Base-by-base conservation (phyloP, 106 monocot species). In the Allium sativum region DNA sequence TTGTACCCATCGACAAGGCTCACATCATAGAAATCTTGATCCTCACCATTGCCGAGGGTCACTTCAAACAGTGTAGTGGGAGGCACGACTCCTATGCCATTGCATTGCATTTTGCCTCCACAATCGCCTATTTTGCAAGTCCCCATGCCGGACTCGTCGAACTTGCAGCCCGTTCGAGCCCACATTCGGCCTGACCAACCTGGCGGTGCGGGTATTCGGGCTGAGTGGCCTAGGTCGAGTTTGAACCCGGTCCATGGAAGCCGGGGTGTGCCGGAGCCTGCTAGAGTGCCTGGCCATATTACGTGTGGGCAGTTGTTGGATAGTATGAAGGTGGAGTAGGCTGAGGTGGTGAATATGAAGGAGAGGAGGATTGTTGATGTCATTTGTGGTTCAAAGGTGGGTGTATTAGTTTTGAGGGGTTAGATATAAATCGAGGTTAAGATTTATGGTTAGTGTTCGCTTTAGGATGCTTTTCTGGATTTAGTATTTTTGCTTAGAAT, bases 171-270 rank as follows among this genome's bases (percentile, higher is more conserved):
- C 0, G 92, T 93, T 18, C 92, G 68, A 7, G 77, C 87, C 92
- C 92, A 93, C 42, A 88, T 79, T 62, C 87, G 58, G n/a, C 92
- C 92, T 8, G 87, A 93, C 92, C 92, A 93, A 59, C 87, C 84
- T 0, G 52, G 52, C 40, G 81, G 66, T 8, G 81, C 79, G 13
- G 74, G 73, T 8, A 93, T 59, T 40, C 53, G 43, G 7, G 48
- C 78, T 8, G 59, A 79, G 62, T 74, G 64, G 9, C 84, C 84
- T 2, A 81, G 52, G 31, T 84, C 76, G 6, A 93, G 79, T 70
- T 44, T 53, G 81, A 93, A 82, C 40, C 87, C 92, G 10, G 84
- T 93, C 22, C 74, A 74, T 2, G 78, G 68, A 12, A 92, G 76
- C 48, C 83, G 81, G 13, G 87, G 73, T 4, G 87, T 92, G 56